phyloP scores from a whole-genome alignment of 192 early-diverging fungal species.

The Coemansia sp. region DNA sequence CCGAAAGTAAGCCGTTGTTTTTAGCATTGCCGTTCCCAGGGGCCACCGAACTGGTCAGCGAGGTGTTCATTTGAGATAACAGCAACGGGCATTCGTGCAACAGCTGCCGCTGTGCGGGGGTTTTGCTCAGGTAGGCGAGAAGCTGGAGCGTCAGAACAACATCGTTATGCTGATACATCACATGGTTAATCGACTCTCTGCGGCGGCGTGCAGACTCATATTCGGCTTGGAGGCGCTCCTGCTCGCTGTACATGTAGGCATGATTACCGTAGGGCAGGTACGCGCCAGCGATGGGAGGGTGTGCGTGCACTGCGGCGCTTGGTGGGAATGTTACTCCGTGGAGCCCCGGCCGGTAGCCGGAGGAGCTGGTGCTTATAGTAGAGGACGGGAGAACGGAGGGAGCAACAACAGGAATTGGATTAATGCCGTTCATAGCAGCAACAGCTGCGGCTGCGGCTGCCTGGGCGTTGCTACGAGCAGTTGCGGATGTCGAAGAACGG shows the following conservation, averaged over 20 bases:
- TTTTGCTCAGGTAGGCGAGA: constrained; percentile 88
- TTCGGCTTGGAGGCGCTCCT: constrained; percentile 48
- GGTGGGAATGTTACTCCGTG: constrained; percentile 38
- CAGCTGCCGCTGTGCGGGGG: constrained; percentile 73
- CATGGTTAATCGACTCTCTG: constrained; percentile 50
- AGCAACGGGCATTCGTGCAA: constrained; percentile 52
- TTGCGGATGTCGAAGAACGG: constrained; percentile 29
- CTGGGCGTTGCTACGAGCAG: constrained; percentile 43
- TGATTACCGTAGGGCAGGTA: constrained; percentile 35
- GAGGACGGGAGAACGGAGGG: constrained; percentile 16
- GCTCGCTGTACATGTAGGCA: constrained; percentile 51
- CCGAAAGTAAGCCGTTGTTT: constrained; percentile 1
- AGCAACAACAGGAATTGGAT: constrained; percentile 27
- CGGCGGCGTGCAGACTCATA: constrained; percentile 38
- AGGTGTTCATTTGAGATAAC: constrained; percentile 23
- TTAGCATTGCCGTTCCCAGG: background rate
- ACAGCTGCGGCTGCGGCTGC: constrained; percentile 45
- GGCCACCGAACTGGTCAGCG: constrained; percentile 11
- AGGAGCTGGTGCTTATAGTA: constrained; percentile 23
- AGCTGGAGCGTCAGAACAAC: constrained; percentile 82
- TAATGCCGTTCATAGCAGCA: constrained; percentile 29
- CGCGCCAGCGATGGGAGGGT: constrained; percentile 19
- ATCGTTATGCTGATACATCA: constrained; percentile 80
- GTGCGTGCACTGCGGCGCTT: background rate
- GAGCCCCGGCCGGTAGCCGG: constrained; percentile 40